phyloP scores from a whole-genome alignment of 2,329 filamentous ascomycete genomes.

The Talaromyces atroroseus region DNA sequence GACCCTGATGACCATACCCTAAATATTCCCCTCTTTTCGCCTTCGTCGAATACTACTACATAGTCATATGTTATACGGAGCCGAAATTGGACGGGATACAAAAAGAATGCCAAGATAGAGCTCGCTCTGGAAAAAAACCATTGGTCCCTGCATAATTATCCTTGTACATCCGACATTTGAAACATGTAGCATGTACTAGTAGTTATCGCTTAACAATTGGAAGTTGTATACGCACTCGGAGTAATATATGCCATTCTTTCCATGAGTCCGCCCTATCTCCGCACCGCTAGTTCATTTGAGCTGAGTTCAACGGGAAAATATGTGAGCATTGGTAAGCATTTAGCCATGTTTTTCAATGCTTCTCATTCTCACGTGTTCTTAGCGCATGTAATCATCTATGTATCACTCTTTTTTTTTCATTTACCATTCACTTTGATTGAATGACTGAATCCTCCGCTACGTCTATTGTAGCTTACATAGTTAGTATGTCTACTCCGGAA shows the following conservation, averaged over 20 bases:
- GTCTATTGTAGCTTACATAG: neutral
- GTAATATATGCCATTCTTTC: neutral
- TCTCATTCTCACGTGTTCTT: neutral
- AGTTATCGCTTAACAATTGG: neutral
- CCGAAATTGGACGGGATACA: neutral
- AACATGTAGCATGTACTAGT: neutral
- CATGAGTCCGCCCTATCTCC: neutral
- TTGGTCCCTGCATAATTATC: constrained; percentile 11
- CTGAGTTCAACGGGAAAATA: neutral
- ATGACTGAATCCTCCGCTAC: neutral
- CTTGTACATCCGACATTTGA: constrained; percentile 1
- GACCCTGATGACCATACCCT: neutral
- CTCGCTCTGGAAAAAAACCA: neutral
- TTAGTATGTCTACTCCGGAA: neutral
- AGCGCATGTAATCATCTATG: neutral
- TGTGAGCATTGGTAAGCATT: neutral
- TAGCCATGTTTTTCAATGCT: too few species aligned
- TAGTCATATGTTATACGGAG: neutral
- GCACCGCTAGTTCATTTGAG: neutral
- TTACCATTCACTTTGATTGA: neutral
- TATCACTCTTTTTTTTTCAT: neutral
- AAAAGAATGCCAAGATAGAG: neutral
- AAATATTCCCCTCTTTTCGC: neutral
- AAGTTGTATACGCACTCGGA: neutral
- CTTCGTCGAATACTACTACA: neutral